phyloP scores from a whole-genome alignment of 148 eudicot species.

The Polygonum maritimum region DNA sequence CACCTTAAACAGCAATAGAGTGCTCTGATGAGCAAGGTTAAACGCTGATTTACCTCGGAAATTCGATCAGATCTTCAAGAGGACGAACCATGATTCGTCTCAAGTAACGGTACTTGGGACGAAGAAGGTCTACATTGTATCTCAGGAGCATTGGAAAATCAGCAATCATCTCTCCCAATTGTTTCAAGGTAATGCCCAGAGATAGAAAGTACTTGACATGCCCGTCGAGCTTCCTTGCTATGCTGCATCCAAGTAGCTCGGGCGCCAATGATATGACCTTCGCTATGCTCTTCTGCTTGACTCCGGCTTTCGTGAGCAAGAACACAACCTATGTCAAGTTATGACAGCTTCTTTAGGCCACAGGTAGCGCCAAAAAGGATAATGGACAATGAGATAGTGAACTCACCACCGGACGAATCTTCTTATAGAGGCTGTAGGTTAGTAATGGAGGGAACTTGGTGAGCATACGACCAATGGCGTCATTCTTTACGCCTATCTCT shows the following conservation, averaged over 20 bases:
- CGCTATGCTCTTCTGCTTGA: constrained; percentile 50
- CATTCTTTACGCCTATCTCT: constrained; percentile 76
- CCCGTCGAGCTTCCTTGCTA: constrained; percentile 68
- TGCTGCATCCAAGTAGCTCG: constrained; percentile 91
- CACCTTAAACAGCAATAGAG: too few species aligned
- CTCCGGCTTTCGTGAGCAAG: constrained; percentile 81
- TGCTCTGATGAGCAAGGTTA: background rate
- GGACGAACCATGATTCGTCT: constrained; percentile 88
- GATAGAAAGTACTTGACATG: constrained; percentile 81
- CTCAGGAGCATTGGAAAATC: constrained; percentile 92
- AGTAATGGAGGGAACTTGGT: constrained; percentile 74
- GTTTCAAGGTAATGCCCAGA: constrained; percentile 54
- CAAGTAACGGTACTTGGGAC: constrained; percentile 86
- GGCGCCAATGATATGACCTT: constrained; percentile 83
- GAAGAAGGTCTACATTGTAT: constrained; percentile 68
- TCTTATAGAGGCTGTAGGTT: constrained; percentile 91
- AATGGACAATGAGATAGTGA: background rate
- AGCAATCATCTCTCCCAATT: constrained; percentile 76
- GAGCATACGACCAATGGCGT: constrained; percentile 74
- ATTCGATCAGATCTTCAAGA: constrained; percentile 70
- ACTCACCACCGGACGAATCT: constrained; percentile 96
- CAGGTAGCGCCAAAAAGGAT: background rate
- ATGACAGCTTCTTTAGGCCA: background rate
- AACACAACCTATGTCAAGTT: constrained; percentile 53
- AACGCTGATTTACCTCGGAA: constrained; percentile 59